A percentile compares a stretch with the other conserved stretches of the same genome.
Conservation (phyloP, 495 filamentous ascomycete genomes). For the Margaritispora aquatica region DNA sequence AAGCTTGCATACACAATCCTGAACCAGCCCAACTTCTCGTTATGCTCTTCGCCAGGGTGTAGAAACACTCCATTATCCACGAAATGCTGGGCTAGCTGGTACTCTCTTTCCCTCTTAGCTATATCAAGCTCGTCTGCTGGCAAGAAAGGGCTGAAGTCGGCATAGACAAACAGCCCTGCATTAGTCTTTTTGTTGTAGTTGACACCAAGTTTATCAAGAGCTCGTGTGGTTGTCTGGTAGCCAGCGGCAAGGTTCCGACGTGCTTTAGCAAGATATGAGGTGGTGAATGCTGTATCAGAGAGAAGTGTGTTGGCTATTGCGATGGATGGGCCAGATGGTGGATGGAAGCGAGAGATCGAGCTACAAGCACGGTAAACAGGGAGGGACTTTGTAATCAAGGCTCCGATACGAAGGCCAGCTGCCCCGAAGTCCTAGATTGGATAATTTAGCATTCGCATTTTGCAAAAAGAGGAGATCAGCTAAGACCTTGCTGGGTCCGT, state of each 20-base stretch:
- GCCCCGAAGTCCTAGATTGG: constrained; percentile 44
- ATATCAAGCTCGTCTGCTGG: not conserved
- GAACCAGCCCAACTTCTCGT: not conserved
- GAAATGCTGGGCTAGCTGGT: not conserved
- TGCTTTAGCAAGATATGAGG: not conserved
- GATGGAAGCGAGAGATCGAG: constrained; percentile 33
- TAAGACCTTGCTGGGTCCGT: constrained; percentile 51
- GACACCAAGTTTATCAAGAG: not conserved
- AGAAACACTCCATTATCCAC: not conserved
- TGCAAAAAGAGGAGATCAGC: not conserved
- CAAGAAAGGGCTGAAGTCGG: not conserved
- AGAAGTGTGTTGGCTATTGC: constrained; percentile 39
- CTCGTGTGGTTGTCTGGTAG: not conserved
- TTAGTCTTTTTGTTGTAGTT: not conserved
- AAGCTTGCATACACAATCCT: not conserved
- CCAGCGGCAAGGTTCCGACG: not conserved
- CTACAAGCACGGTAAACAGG: not conserved
- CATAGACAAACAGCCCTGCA: not conserved
- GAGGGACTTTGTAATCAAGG: constrained; percentile 33
- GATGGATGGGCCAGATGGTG: constrained; percentile 38
- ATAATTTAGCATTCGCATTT: not conserved
- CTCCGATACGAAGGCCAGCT: constrained; percentile 49
- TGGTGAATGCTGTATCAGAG: constrained; percentile 29
- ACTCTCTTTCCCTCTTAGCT: not conserved
- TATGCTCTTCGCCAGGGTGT: not conserved